A percentile compares a stretch with the other conserved stretches of the same genome.
Evolutionary conservation across 2,329 filamentous ascomycete genomes (phyloP).

Genomic region (Geosmithia morbida): DNA sequence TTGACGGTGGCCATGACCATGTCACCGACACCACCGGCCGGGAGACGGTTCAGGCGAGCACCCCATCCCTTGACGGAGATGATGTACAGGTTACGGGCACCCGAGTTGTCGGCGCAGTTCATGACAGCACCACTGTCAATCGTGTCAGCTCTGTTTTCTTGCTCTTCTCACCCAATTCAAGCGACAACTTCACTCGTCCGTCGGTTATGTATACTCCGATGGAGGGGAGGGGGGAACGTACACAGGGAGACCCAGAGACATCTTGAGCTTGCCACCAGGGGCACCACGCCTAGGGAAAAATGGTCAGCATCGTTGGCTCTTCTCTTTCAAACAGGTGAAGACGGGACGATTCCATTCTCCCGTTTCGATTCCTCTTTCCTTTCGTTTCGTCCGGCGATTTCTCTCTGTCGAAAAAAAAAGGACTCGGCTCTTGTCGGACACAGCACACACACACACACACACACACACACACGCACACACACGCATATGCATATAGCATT

Average conservation of each 20-base stretch:
- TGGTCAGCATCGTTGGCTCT: neutral
- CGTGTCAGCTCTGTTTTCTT: constrained; percentile 6
- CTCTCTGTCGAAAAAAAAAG: too few species aligned
- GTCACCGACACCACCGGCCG: constrained; percentile 94
- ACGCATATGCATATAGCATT: too few species aligned
- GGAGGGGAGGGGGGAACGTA: constrained; percentile 36
- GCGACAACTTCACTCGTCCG: too few species aligned
- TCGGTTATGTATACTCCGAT: too few species aligned
- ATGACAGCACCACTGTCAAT: constrained; percentile 83
- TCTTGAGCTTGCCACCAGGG: constrained; percentile 99
- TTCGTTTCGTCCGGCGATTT: too few species aligned
- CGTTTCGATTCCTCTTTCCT: too few species aligned
- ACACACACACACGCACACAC: too few species aligned
- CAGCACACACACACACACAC: too few species aligned
- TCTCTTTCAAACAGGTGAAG: neutral
- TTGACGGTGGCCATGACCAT: constrained; percentile 99
- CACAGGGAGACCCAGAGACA: constrained; percentile 99
- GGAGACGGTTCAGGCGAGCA: constrained; percentile 93
- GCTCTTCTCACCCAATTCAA: too few species aligned
- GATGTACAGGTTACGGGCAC: constrained; percentile 98
- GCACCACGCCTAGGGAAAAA: constrained; percentile 52
- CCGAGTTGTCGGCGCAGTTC: constrained; percentile 99
- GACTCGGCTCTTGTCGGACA: too few species aligned
- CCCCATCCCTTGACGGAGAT: constrained; percentile 99
- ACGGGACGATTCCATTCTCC: too few species aligned